Base-by-base conservation (phyloP, 768 basidiomycete species). In the Roridomyces roridus region DNA sequence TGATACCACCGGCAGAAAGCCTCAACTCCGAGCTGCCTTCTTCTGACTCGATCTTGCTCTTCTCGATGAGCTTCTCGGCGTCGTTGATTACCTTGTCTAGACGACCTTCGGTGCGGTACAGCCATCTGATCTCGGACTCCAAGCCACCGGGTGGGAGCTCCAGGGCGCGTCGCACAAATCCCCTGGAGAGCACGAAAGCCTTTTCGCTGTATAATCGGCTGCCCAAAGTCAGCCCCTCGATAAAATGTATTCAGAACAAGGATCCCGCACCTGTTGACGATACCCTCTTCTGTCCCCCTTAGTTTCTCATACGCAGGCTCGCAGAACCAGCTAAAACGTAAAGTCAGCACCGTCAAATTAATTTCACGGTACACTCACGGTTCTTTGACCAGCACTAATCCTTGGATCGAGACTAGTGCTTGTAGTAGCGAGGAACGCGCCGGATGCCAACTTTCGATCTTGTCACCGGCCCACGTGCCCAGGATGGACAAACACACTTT, bases 231-330 rank as follows among this genome's bases (percentile, higher is more conserved):
- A 53, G 23, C 45, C 41, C 48, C 59, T 26, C 49, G 46, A 35
- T 52, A 5, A 29, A 28, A n/a, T 17, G 9, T 41, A 18, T 23
- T 25, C 20, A 9, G 29, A 21, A 35, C n/a, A 23, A n/a, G 28
- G 25, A 15, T 41, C 74, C n/a, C n/a, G n/a, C 44, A 89, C 87
- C 91, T 93, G 67, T 94, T 96, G 49, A 95, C 85, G 43, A 80
- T 89, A 28, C 92, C 95, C 69, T 97, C 95, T 62, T 89, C 86
- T 0, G 95, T 96, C 2, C 94, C 93, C 59, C 92, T 82, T 37
- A 96, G 76, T 67, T 95, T 97, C 67, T 96, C 95, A 66, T 90
- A 97, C 0, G 93, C 93, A 23, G 95, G 95, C 68, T 98, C 94
- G 64, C 91, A 94, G 67, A 88, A 95, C 89, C 88, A 93, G 54